Evolutionary conservation across 179 eudicot species (phyloP).

Genomic region (Dionaea muscipula): DNA sequence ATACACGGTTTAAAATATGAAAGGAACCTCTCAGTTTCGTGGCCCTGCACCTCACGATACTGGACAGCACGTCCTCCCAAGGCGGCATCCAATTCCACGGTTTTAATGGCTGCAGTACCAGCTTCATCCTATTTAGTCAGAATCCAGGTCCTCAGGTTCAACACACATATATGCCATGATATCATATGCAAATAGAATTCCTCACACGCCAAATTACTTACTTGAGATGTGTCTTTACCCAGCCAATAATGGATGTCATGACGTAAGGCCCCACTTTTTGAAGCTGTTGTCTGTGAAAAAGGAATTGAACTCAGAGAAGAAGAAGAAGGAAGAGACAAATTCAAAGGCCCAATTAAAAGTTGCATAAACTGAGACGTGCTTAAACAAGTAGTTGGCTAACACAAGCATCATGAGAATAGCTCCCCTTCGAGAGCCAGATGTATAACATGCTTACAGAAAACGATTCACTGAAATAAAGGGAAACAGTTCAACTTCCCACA

Average conservation of each 20-base stretch:
- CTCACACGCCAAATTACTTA: conserved; percentile 20
- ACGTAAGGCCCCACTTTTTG: conserved; percentile 67
- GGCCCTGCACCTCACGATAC: conserved; percentile 91
- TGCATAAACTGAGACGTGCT: too few species aligned
- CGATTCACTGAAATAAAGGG: too few species aligned
- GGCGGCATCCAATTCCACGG: conserved; percentile 91
- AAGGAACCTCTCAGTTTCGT: conserved; percentile 91
- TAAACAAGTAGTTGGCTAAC: too few species aligned
- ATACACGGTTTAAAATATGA: conserved; percentile 98
- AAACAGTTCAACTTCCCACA: too few species aligned
- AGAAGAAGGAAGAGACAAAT: too few species aligned
- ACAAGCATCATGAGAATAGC: too few species aligned
- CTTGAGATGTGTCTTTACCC: conserved; percentile 92
- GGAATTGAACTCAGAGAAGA: conserved; percentile 5
- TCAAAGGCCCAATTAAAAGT: too few species aligned
- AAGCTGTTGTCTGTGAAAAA: conserved; percentile 58
- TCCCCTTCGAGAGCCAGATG: too few species aligned
- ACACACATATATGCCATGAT: conserved; percentile 4
- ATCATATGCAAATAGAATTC: conserved; percentile 3
- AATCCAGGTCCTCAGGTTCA: conserved; percentile 16
- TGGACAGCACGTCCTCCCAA: conserved; percentile 97
- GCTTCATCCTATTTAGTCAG: conserved; percentile 76
- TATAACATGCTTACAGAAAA: too few species aligned
- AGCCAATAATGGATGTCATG: conserved; percentile 97
- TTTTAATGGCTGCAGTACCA: conserved; percentile 76